Evolutionary conservation across 2,329 filamentous ascomycete species (phyloP).

Genomic region (Fusarium phyllophilum): DNA sequence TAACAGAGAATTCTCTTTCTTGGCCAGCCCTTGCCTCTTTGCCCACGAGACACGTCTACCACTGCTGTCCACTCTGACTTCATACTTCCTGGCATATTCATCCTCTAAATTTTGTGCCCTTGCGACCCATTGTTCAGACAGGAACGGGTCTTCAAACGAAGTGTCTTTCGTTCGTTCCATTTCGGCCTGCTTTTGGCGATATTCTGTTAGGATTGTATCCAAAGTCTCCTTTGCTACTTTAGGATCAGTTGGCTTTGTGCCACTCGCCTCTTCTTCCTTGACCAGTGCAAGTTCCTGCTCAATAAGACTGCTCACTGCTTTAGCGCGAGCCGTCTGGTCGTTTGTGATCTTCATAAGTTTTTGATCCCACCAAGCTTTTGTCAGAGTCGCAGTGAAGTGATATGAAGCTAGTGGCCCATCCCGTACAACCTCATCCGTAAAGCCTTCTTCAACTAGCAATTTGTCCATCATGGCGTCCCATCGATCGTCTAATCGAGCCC

Average conservation of each 20-base stretch:
- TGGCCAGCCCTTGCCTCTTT: background rate
- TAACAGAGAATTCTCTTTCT: background rate
- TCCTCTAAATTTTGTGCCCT: background rate
- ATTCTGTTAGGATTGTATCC: slow-evolving; percentile 17
- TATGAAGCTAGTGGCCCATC: slow-evolving; percentile 44
- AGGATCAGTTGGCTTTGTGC: background rate
- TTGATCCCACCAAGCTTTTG: slow-evolving; percentile 46
- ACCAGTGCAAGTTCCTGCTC: slow-evolving; percentile 50
- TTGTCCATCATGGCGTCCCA: slow-evolving; percentile 58
- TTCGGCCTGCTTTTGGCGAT: slow-evolving; percentile 11
- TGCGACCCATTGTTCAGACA: slow-evolving; percentile 6
- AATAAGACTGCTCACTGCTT: slow-evolving; percentile 54
- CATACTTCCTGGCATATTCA: background rate
- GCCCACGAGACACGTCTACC: background rate
- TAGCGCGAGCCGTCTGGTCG: slow-evolving; percentile 55
- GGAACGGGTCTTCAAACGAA: slow-evolving; percentile 23
- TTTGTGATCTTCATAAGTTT: slow-evolving; percentile 47
- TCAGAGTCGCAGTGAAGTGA: slow-evolving; percentile 44
- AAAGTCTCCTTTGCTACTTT: slow-evolving; percentile 12
- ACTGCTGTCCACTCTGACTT: background rate
- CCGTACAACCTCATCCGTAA: background rate
- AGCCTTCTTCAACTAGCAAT: slow-evolving; percentile 37
- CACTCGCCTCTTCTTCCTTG: slow-evolving; percentile 35
- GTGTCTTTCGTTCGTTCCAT: background rate
- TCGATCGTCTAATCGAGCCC: slow-evolving; percentile 55